These are phyloP conservation scores for Diutina scorzettiae DNA, from an alignment of 1,139 yeast species.

Conservation along the genomic window DNA sequence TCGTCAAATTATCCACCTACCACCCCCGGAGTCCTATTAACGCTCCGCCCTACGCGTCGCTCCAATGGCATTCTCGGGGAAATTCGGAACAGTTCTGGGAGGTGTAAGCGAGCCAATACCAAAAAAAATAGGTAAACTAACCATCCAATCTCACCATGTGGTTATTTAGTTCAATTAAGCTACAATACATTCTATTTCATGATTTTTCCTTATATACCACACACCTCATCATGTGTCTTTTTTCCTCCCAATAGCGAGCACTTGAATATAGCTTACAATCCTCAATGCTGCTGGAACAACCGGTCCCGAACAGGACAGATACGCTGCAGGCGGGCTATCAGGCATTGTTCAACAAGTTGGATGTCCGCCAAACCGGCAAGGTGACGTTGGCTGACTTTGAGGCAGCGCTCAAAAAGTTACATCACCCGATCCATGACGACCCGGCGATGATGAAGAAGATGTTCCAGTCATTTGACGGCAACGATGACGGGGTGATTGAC, in stretches of 20 bases:
- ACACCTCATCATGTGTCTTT: not conserved
- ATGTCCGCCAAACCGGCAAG: constrained; percentile 40
- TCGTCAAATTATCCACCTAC: no score
- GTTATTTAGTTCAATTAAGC: no score
- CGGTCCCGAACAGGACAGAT: not conserved
- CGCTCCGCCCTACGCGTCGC: no score
- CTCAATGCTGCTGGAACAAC: no score
- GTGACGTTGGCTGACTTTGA: constrained; percentile 45
- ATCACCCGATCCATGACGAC: constrained; percentile 59
- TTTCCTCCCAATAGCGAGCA: not conserved
- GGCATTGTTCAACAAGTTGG: constrained; percentile 34
- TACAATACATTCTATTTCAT: no score
- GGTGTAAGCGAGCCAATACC: no score
- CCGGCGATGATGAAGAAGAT: constrained; percentile 46
- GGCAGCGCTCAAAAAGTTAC: constrained; percentile 37
- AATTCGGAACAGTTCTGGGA: no score
- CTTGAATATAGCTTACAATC: not conserved
- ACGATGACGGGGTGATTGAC: constrained; percentile 45
- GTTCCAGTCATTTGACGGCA: constrained; percentile 44
- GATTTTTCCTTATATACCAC: no score
- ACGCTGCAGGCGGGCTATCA: constrained; percentile 11
- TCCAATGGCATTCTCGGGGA: no score
- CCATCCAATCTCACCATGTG: no score
- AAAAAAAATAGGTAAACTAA: no score
- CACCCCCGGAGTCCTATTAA: no score